phyloP scores from a whole-genome alignment of 345 rosid genomes.

The Bruguiera parviflora region DNA sequence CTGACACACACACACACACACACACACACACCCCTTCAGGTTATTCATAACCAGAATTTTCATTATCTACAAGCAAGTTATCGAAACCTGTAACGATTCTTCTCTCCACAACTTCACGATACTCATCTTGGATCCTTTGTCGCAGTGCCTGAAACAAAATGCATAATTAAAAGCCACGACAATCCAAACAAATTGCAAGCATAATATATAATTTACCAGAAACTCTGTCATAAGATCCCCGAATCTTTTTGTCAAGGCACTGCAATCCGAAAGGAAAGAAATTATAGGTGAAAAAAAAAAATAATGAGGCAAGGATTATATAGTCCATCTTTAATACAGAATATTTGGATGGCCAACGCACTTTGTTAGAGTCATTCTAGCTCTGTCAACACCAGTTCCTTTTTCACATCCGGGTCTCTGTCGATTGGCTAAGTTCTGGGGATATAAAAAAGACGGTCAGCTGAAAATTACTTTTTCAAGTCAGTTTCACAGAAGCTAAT shows the following conservation, averaged over 20 bases:
- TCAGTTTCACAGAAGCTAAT: background rate
- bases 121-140: constrained; percentile 81
- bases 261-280: constrained; percentile 28
- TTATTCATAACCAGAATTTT: background rate
- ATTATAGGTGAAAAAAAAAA: background rate
- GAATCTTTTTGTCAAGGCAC: constrained; percentile 59
- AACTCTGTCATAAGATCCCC: constrained; percentile 80
- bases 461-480: background rate
- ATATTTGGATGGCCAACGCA: constrained; percentile 23
- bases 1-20: no score
- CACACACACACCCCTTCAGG: background rate
- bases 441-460: constrained; percentile 12
- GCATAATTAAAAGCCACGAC: constrained; percentile 6
- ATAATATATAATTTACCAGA: constrained; percentile 47
- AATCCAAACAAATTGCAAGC: background rate
- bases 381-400: constrained; percentile 84
- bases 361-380: constrained; percentile 84
- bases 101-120: constrained; percentile 88
- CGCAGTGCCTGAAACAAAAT: constrained; percentile 57
- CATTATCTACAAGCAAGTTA: constrained; percentile 1
- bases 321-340: background rate
- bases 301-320: background rate
- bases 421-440: constrained; percentile 82
- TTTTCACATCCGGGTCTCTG: constrained; percentile 83
- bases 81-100: constrained; percentile 73